Evolutionary conservation across 352 stramenopile genomes (phyloP).

Genomic region (Phytophthora foliorum): DNA sequence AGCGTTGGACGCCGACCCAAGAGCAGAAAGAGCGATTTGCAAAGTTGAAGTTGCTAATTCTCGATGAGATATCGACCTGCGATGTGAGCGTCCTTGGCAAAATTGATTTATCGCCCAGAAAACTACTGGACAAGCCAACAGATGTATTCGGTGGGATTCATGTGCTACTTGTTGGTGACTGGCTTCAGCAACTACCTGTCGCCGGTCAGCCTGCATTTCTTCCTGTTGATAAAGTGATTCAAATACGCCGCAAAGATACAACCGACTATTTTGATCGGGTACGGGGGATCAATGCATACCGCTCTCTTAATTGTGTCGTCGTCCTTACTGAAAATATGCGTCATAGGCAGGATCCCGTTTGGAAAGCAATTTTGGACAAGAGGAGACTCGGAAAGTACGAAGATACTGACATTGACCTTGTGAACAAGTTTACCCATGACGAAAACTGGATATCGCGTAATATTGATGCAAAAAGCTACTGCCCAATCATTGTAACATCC

Average conservation of each 20-base stretch:
- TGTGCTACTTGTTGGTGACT: constrained; percentile 8
- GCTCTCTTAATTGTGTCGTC: too few species aligned
- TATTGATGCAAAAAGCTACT: neutral
- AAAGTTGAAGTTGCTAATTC: constrained; percentile 1
- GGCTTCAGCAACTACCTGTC: constrained; percentile 8
- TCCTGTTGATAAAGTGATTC: neutral
- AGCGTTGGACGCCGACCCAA: constrained; percentile 5
- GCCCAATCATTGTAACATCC: too few species aligned
- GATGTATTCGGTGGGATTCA: constrained; percentile 2
- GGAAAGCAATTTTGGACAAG: too few species aligned
- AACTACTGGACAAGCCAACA: neutral
- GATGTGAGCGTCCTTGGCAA: neutral
- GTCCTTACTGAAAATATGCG: too few species aligned
- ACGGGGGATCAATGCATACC: too few species aligned
- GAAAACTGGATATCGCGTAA: constrained; percentile 3
- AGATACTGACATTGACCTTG: too few species aligned
- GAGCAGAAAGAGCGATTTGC: too few species aligned
- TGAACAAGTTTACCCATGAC: neutral
- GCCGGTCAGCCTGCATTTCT: constrained; percentile 1
- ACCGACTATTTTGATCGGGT: too few species aligned
- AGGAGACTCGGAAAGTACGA: too few species aligned
- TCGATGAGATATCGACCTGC: neutral
- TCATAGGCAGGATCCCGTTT: too few species aligned
- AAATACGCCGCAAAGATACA: too few species aligned
- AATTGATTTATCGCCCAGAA: neutral